These are phyloP conservation scores for Paratinospora sagittata DNA, from an alignment of 164 flowering plant genomes.

Conservation along the genomic window DNA sequence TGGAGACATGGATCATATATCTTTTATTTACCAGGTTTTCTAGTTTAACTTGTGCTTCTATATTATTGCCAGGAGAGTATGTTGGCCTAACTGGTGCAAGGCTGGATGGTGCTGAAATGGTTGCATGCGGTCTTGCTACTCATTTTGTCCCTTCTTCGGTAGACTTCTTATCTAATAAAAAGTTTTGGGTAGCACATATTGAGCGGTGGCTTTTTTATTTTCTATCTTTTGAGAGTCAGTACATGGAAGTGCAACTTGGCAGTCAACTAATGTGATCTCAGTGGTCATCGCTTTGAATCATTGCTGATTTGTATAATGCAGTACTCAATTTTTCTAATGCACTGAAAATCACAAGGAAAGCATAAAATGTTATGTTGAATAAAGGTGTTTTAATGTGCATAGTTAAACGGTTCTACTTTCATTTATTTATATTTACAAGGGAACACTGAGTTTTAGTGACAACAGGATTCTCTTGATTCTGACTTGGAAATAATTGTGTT, in stretches of 20 bases:
- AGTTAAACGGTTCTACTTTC: neutral
- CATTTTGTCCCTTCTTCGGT: constrained; percentile 77
- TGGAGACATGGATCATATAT: neutral
- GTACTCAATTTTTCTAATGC: constrained; percentile 1
- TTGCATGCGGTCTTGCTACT: constrained; percentile 94
- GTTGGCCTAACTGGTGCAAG: constrained; percentile 89
- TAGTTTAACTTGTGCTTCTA: neutral
- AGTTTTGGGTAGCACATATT: neutral
- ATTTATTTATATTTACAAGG: neutral
- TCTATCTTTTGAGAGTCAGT: neutral
- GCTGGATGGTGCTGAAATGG: constrained; percentile 92
- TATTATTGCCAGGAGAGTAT: constrained; percentile 69
- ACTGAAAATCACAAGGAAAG: neutral
- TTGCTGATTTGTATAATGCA: neutral
- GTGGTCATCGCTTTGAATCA: neutral
- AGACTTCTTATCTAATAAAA: constrained; percentile 14
- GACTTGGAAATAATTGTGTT: neutral
- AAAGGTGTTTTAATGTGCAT: neutral
- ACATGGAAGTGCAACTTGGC: neutral
- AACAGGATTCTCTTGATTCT: neutral
- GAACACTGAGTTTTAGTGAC: neutral
- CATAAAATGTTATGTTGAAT: neutral
- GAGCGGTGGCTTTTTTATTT: neutral
- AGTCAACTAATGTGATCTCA: neutral
- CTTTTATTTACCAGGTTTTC: neutral